phyloP scores from a whole-genome alignment of 2,329 filamentous ascomycete species.

The Raffaelea deltoideospora region DNA sequence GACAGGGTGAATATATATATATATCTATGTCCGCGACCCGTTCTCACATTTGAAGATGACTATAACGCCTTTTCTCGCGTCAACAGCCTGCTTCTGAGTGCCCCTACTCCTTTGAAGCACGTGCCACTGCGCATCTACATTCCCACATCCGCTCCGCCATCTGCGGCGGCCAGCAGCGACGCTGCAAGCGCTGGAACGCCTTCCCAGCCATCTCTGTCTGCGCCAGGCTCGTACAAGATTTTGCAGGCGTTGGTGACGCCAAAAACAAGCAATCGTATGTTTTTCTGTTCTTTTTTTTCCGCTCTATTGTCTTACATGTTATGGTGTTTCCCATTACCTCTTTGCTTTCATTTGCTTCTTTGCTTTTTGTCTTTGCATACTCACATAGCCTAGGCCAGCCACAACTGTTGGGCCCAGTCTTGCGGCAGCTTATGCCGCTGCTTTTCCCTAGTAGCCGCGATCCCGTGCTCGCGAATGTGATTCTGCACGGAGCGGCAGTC shows the following conservation, averaged over 20 bases:
- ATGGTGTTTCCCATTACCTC: too few relatives aligned
- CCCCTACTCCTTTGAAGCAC: slow-evolving; percentile 59
- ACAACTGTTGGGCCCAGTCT: slow-evolving; percentile 53
- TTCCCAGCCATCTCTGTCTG: too few relatives aligned
- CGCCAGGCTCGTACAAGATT: slow-evolving; percentile 44
- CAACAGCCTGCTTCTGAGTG: slow-evolving; percentile 61
- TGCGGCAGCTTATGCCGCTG: slow-evolving; percentile 60
- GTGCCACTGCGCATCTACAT: slow-evolving; percentile 85
- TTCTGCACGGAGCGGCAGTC: slow-evolving; percentile 73
- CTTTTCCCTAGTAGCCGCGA: slow-evolving; percentile 80
- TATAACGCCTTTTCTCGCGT: slow-evolving; percentile 57
- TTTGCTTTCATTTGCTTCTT: too few relatives aligned
- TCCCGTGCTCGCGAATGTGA: slow-evolving; percentile 66
- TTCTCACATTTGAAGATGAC: too few relatives aligned
- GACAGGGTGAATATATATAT: too few relatives aligned
- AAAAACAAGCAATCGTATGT: slow-evolving; percentile 20
- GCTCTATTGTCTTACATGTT: too few relatives aligned
- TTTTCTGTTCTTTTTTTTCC: not conserved
- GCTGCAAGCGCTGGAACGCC: slow-evolving; percentile 8
- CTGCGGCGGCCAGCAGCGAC: slow-evolving; percentile 12
- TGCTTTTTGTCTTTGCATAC: not conserved
- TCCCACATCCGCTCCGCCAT: slow-evolving; percentile 41
- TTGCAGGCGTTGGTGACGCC: slow-evolving; percentile 61
- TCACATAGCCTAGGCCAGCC: slow-evolving; percentile 13
- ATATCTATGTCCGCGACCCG: too few relatives aligned